phyloP scores from a whole-genome alignment of 345 rosid genomes.

The Camelina laxa region DNA sequence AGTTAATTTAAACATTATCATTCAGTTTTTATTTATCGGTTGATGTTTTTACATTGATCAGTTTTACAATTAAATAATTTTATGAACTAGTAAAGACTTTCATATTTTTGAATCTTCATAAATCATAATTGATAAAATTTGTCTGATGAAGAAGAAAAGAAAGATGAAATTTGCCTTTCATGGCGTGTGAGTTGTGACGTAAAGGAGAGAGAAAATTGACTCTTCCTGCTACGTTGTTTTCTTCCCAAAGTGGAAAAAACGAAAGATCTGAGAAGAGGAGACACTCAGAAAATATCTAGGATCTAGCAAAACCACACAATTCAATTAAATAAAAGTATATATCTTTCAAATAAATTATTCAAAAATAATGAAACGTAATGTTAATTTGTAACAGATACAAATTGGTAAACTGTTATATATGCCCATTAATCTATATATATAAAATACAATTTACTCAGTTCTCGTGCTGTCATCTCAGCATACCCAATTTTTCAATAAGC shows the following conservation, averaged over 20 bases:
- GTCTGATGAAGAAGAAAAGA: not conserved
- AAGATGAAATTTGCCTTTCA: not conserved
- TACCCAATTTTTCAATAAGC: no score
- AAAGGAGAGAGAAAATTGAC: constrained; percentile 16
- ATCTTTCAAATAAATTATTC: not conserved
- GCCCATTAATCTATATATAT: no score
- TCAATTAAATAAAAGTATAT: not conserved
- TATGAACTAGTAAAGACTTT: no score
- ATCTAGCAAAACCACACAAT: constrained; percentile 25
- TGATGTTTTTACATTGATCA: no score
- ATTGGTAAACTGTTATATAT: no score
- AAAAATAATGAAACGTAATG: not conserved
- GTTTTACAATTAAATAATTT: no score
- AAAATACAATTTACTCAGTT: no score
- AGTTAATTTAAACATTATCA: no score
- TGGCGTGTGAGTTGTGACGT: constrained; percentile 2
- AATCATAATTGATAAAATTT: not conserved
- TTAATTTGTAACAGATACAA: no score
- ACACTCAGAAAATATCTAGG: constrained; percentile 15
- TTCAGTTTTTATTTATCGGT: no score
- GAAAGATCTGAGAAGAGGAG: constrained; percentile 10
- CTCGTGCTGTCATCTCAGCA: no score
- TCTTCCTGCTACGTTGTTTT: constrained; percentile 27
- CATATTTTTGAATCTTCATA: not conserved
- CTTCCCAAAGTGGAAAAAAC: constrained; percentile 30